Evolutionary conservation across 2,329 filamentous ascomycete genomes (phyloP).

Genomic region (Pyricularia pennisetigena): DNA sequence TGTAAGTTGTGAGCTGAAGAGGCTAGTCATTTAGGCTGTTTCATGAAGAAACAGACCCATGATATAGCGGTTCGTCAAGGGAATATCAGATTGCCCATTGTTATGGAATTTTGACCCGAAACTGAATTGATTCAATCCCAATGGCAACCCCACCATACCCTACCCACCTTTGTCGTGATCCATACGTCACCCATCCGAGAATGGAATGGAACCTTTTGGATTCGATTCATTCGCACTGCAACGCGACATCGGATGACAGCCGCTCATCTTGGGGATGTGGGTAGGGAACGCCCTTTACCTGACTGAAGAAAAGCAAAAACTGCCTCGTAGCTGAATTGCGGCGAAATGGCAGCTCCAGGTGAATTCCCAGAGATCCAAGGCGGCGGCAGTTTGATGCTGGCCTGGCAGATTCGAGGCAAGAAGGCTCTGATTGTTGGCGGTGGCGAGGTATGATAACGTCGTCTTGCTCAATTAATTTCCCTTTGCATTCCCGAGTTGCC

Average conservation of each 20-base stretch:
- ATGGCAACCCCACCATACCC: background rate
- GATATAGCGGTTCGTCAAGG: too few species aligned
- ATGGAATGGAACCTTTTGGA: background rate
- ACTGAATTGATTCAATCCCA: background rate
- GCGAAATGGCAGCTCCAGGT: background rate
- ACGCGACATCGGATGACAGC: background rate
- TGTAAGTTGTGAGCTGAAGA: too few species aligned
- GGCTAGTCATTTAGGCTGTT: too few species aligned
- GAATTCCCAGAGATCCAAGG: conserved; percentile 74
- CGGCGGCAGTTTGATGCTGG: conserved; percentile 85
- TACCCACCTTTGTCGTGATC: background rate
- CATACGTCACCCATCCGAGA: background rate
- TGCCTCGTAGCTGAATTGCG: background rate
- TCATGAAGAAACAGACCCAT: too few species aligned
- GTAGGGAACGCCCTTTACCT: background rate
- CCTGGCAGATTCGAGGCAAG: conserved; percentile 90
- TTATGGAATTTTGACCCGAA: too few species aligned
- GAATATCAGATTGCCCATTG: too few species aligned
- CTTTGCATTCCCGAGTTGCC: background rate
- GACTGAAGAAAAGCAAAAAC: background rate
- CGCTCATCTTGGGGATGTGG: background rate
- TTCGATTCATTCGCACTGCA: background rate
- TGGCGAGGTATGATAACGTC: conserved; percentile 63
- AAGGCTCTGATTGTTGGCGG: conserved; percentile 87
- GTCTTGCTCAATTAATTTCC: background rate